phyloP scores from a whole-genome alignment of 768 basidiomycete genomes.

The Mycena alexandri region DNA sequence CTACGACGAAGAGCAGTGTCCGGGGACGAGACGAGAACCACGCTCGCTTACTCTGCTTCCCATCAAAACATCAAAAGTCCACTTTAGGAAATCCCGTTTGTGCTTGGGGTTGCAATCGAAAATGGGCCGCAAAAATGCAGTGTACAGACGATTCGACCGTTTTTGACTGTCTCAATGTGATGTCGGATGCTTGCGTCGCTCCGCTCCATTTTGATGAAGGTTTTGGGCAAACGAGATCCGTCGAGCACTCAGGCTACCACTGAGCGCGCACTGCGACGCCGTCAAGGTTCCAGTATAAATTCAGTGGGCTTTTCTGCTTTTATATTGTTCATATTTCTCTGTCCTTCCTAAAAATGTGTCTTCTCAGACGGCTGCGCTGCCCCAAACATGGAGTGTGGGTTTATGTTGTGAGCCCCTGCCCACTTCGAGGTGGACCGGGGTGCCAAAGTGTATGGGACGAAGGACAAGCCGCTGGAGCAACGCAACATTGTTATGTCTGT shows the following conservation, averaged over 20 bases:
- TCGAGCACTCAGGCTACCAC: neutral
- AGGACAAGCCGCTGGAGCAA: neutral
- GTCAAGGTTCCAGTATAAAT: conserved; percentile 20
- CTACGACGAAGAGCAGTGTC: conserved; percentile 19
- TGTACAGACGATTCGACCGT: neutral
- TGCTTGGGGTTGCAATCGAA: neutral
- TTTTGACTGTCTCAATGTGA: neutral
- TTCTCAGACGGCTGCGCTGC: conserved; percentile 20
- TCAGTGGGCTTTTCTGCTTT: neutral
- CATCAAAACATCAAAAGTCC: neutral
- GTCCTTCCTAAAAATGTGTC: conserved; percentile 5
- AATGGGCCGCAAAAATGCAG: neutral
- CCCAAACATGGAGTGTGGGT: conserved; percentile 12
- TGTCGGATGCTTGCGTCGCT: neutral
- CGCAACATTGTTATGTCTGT: conserved; percentile 4
- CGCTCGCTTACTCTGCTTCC: neutral
- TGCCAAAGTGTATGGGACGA: neutral
- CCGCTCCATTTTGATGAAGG: conserved; percentile 14
- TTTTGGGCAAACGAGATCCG: conserved; percentile 22
- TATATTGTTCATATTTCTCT: neutral
- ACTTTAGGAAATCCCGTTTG: neutral
- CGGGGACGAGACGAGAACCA: conserved; percentile 19
- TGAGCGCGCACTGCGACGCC: conserved; percentile 7
- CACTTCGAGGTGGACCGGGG: neutral
- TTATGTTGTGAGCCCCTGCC: neutral